phyloP scores from a whole-genome alignment of 2,329 filamentous ascomycete species.

The Aspergillus oerlinghausenensis region DNA sequence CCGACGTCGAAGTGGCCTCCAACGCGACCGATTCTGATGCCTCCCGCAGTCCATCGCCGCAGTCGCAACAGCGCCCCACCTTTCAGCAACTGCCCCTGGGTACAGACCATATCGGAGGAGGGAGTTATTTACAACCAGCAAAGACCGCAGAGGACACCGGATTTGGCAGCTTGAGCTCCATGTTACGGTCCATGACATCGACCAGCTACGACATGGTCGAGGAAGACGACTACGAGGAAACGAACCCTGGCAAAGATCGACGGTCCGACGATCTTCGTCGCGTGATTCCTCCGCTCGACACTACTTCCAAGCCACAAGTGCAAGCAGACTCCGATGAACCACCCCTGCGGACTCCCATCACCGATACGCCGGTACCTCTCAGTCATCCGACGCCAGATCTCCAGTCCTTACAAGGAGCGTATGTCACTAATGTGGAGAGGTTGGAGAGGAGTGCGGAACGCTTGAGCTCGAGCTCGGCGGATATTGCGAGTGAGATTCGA shows the following conservation, averaged over 20 bases:
- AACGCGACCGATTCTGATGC: slow-evolving; percentile 32
- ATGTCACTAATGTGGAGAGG: slow-evolving; percentile 47
- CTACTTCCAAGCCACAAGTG: slow-evolving; percentile 9
- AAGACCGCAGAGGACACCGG: slow-evolving; percentile 21
- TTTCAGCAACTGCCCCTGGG: slow-evolving; percentile 30
- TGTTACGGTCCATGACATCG: slow-evolving; percentile 36
- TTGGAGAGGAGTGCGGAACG: slow-evolving; percentile 47
- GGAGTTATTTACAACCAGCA: slow-evolving; percentile 24
- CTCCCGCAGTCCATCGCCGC: slow-evolving; percentile 29
- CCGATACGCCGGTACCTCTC: slow-evolving; percentile 40
- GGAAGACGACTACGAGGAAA: slow-evolving; percentile 43
- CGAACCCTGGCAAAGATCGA: slow-evolving; percentile 22
- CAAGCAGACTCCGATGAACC: not conserved
- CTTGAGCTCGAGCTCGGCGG: slow-evolving; percentile 42
- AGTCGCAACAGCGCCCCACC: slow-evolving; percentile 12
- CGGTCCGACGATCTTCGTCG: slow-evolving; percentile 21
- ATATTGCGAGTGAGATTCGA: slow-evolving; percentile 43
- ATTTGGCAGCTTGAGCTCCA: slow-evolving; percentile 25
- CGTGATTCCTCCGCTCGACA: slow-evolving; percentile 26
- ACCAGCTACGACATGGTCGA: slow-evolving; percentile 45
- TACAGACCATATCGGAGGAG: slow-evolving; percentile 28
- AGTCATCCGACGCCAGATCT: slow-evolving; percentile 48
- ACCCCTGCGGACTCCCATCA: slow-evolving; percentile 35
- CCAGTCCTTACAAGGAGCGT: slow-evolving; percentile 48
- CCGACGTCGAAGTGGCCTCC: slow-evolving; percentile 36